Evolutionary conservation across 1,284 basidiomycete species (phyloP), one percentile per base, ranked within the genome.

Genomic region (Wallemia ichthyophaga): DNA sequence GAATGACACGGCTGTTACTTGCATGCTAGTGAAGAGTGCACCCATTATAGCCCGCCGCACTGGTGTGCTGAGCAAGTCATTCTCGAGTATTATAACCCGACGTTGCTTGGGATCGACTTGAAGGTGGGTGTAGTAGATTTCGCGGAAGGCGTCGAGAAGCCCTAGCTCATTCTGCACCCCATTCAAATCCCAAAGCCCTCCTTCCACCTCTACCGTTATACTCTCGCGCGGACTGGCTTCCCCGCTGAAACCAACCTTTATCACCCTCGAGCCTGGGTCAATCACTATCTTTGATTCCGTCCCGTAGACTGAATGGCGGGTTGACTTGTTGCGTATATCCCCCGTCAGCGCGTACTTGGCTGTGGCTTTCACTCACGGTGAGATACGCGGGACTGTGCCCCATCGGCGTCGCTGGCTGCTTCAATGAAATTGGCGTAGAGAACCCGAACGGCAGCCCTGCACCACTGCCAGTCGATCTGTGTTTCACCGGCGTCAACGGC

Each of bases 1-100:
- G 69, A 96, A 96, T 0, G 87, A 89, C 62, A 98, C 76, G 1
- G 85, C 88, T 1, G 91, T 89, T 25, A 88, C 82, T 71, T 91
- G 84, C 15, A 91, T 72, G 65, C 92, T 92, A 62, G 85, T 82
- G 67, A 98, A 95, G 11, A 98, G 71, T 48, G 87, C 79, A 58
- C 79, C 77, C 2, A 86, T 85, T 57, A 98, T 77, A 62, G 79
- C 79, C 57, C 91, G 84, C 69, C 94, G 94, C 66, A 95, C 79
- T 62, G 81, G 77, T 1, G 84, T 70, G 0, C 91, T 85, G 13
- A 94, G 72, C 57, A 94, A 72, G 0, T 92, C 85, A 67, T 87
- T 83, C 69, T 96, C 91, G 3, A 92, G 74, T 25, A 98, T 67
- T 58, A 96, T 84, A 60, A 98, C 82, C 69, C 92, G 94, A 58